Percentiles rank a stretch among this genome's conserved stretches.
These are phyloP conservation scores for Coemansia sp. DNA, from an alignment of 192 early-diverging fungal species.

Conservation along the genomic window DNA sequence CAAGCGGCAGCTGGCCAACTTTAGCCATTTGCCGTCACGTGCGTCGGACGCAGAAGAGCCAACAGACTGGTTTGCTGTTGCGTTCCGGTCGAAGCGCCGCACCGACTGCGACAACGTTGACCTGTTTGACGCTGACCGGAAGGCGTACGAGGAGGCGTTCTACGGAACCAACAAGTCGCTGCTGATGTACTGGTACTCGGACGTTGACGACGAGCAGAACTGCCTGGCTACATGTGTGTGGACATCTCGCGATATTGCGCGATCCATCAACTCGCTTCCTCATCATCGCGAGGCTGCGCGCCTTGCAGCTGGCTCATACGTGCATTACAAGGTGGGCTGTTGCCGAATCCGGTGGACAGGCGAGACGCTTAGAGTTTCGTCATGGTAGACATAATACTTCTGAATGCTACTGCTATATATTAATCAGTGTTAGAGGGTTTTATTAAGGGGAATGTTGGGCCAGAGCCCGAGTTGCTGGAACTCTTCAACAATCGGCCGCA, in stretches of 20 bases:
- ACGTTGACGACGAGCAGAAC: conserved; percentile 36
- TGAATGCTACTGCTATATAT: no score
- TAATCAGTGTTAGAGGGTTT: no score
- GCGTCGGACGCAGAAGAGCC: background rate
- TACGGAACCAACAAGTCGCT: conserved; percentile 29
- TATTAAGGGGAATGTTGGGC: conserved; percentile 56
- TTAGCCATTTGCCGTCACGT: conserved; percentile 2
- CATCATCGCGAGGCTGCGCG: conserved; percentile 28
- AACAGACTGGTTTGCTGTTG: conserved; percentile 42
- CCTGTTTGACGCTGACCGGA: conserved; percentile 37
- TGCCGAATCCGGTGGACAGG: conserved; percentile 26
- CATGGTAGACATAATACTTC: conserved; percentile 7
- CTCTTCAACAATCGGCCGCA: conserved; percentile 74
- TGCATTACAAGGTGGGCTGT: conserved; percentile 38
- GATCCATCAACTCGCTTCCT: conserved; percentile 41
- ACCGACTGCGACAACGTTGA: conserved; percentile 39
- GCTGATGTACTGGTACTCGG: conserved; percentile 47
- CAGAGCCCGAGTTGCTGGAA: conserved; percentile 81
- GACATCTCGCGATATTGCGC: conserved; percentile 34
- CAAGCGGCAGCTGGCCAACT: background rate
- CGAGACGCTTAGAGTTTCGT: conserved; percentile 1
- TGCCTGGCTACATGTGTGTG: conserved; percentile 50
- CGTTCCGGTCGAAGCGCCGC: conserved; percentile 41
- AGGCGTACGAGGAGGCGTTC: conserved; percentile 46
- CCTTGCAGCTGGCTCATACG: conserved; percentile 41